Conservation (phyloP, 1,139 yeast genomes). For the Pichia sp. region DNA sequence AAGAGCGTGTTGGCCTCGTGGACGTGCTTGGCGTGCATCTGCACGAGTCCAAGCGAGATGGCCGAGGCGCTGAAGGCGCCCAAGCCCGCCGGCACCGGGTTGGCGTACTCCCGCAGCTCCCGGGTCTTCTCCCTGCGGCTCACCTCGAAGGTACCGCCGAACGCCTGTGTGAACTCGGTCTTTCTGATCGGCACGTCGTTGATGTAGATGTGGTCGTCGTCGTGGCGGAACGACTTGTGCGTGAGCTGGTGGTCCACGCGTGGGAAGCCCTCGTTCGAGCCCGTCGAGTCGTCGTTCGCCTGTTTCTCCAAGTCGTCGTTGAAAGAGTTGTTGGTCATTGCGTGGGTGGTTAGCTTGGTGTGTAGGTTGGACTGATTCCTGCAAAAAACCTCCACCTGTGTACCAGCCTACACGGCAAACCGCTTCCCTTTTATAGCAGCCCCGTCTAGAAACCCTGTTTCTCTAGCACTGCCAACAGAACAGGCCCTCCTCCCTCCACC, state of each 20-base stretch:
- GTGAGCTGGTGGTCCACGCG: slow-evolving; percentile 13
- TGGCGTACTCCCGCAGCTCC: slow-evolving; percentile 29
- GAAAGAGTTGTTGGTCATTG: slow-evolving; percentile 18
- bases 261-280: slow-evolving; percentile 9
- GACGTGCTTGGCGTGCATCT: slow-evolving; percentile 37
- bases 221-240: slow-evolving; percentile 19
- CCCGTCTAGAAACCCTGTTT: too few relatives aligned
- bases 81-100: slow-evolving; percentile 36
- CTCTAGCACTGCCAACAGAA: too few relatives aligned
- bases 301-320: slow-evolving; percentile 28
- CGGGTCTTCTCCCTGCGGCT: slow-evolving; percentile 29
- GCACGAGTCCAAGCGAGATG: slow-evolving; percentile 32
- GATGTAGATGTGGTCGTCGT: slow-evolving; percentile 31
- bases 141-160: slow-evolving; percentile 33
- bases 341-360: slow-evolving; percentile 1
- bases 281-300: slow-evolving; percentile 2
- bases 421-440: too few relatives aligned
- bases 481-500: too few relatives aligned
- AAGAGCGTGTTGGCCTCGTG: slow-evolving; percentile 36
- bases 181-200: slow-evolving; percentile 32
- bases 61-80: slow-evolving; percentile 33
- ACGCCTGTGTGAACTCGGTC: slow-evolving; percentile 32
- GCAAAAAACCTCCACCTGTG: too few relatives aligned
- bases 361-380: not conserved
- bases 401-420: too few relatives aligned